A percentile compares a stretch with the other conserved stretches of the same genome.
phyloP scores from a whole-genome alignment of 441 rosid genomes.

The Caryocar brasiliense region DNA sequence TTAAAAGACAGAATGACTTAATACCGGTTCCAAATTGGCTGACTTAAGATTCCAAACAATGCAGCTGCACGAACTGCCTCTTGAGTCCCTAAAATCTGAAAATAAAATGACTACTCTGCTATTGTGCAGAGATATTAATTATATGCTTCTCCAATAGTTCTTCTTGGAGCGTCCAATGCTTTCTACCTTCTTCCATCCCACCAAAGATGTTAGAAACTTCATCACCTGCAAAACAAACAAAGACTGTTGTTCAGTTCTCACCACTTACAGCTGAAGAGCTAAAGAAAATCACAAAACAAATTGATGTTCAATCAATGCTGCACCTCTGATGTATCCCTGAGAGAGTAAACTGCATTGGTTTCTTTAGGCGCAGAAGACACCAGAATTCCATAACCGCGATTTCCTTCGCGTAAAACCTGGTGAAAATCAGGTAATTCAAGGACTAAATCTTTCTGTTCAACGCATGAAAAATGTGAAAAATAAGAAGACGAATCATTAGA shows the following conservation, averaged over 20 bases:
- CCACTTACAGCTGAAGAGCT: not conserved
- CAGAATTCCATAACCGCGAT: slow-evolving; percentile 62
- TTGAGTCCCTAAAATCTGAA: not conserved
- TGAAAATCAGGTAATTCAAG: not conserved
- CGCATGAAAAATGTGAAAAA: too few species aligned
- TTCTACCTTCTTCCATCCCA: slow-evolving; percentile 48
- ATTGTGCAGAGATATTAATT: not conserved
- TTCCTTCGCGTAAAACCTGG: slow-evolving; percentile 54
- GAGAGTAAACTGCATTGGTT: slow-evolving; percentile 64
- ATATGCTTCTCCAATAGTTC: slow-evolving; percentile 11
- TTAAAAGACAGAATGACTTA: not conserved
- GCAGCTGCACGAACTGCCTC: not conserved
- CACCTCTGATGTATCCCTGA: slow-evolving; percentile 70
- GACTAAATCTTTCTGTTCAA: too few species aligned
- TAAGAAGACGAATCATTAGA: too few species aligned
- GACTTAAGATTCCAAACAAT: not conserved
- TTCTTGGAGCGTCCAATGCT: not conserved
- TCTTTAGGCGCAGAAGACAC: slow-evolving; percentile 77
- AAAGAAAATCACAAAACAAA: not conserved
- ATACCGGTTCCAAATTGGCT: too few species aligned
- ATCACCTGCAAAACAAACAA: slow-evolving; percentile 42
- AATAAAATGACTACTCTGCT: not conserved
- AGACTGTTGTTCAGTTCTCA: too few species aligned
- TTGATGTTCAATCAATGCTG: too few species aligned
- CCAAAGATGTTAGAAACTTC: slow-evolving; percentile 61